Base-by-base conservation (phyloP, 768 basidiomycete genomes). In the Auricularia sp. region DNA sequence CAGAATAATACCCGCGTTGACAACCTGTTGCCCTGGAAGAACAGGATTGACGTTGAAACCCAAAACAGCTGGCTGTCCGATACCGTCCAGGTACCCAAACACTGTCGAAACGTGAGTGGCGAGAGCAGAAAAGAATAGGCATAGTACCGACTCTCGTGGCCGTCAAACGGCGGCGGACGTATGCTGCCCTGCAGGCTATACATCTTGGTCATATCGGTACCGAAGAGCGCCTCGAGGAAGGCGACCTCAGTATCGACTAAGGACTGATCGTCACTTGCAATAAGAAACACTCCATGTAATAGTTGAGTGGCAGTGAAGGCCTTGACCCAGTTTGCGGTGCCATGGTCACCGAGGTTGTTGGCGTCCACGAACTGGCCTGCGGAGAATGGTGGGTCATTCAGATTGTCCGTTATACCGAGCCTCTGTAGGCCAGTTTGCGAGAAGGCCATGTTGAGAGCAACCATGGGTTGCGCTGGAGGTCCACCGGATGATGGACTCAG, bases 371-470 rank as follows among this genome's bases (percentile, higher is more conserved):
- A 68, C 70, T 83, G 82, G 3, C 83, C 84, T 0, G 60, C 54
- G 10, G 64, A 61, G 70, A 82, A 85, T 10, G 72, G 67, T 1
- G 72, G 58, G 58, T 78, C 76, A 1, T 73, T 72, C 47, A 83
- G 73, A 34, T 73, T 68, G 61, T 81, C 81, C 11, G 66, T 70
- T 63, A 72, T 68, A 4, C 76, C 77, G 23, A 84, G 68, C 77
- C 74, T 73, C 3, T 51, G 67, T 42, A 84, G 77, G 14, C 82
- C 84, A 18, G 70, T 70, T 33, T 81, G 79, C 8, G 83, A 82
- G 71, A 85, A 83, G 14, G 82, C 75, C 54, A 84, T 77, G 73
- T 84, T 85, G 56, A 83, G 75, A 7, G 80, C 80, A 11, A 72
- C 72, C 64, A 81, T 69, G 29, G 74, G 76, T 63, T 81, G 68